Conservation (phyloP, 2,329 filamentous ascomycete genomes). For the Fusarium piperis region DNA sequence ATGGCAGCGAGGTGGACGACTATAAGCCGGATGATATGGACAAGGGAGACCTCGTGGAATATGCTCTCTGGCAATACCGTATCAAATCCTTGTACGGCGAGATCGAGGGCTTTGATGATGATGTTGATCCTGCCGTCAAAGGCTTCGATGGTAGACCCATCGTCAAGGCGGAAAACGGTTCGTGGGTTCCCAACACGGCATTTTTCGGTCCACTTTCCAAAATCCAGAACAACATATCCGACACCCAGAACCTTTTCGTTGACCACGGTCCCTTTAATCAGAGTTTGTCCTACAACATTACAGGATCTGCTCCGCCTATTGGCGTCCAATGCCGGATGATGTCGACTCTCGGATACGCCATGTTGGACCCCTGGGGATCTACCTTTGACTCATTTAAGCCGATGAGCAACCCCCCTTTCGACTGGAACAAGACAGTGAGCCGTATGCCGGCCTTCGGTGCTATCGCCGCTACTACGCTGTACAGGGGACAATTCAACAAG, state of each 20-base stretch:
- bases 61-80: background rate
- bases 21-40: background rate
- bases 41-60: background rate
- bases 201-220: background rate
- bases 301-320: background rate
- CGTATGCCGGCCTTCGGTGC: background rate
- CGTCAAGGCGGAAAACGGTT: background rate
- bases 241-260: no score
- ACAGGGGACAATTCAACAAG: background rate
- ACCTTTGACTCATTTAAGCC: background rate
- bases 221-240: background rate
- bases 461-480: background rate
- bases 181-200: background rate
- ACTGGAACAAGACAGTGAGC: background rate
- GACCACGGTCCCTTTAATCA: background rate
- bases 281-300: background rate
- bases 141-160: background rate
- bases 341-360: background rate
- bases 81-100: background rate
- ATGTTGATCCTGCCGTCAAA: background rate
- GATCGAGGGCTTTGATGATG: background rate
- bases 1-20: background rate
- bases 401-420: background rate
- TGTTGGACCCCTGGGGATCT: background rate
- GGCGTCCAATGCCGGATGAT: background rate